phyloP scores from a whole-genome alignment of 345 rosid species.

The Citrus glauca region DNA sequence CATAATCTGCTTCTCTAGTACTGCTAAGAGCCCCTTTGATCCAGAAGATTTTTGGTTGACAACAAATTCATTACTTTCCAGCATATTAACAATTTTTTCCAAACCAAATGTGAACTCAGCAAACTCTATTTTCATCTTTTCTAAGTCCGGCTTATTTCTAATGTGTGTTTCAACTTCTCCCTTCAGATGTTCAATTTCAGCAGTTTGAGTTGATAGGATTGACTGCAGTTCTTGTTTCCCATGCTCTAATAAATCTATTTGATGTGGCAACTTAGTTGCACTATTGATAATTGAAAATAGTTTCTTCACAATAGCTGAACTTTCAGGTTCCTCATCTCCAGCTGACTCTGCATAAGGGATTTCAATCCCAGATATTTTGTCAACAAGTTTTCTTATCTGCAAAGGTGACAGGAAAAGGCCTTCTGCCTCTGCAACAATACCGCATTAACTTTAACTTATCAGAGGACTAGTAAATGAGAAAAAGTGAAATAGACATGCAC shows the following conservation, averaged over 20 bases:
- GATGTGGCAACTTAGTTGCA: slow-evolving; percentile 45
- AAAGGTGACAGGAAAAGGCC: slow-evolving; percentile 44
- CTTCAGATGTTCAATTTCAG: slow-evolving; percentile 58
- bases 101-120: slow-evolving; percentile 46
- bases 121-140: slow-evolving; percentile 48
- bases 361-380: slow-evolving; percentile 49
- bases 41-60: slow-evolving; percentile 38
- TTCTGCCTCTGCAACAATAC: slow-evolving; percentile 47
- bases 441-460: slow-evolving; percentile 7
- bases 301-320: slow-evolving; percentile 47
- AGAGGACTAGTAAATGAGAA: background rate
- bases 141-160: slow-evolving; percentile 34
- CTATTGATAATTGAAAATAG: slow-evolving; percentile 54
- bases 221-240: slow-evolving; percentile 57
- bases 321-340: slow-evolving; percentile 32
- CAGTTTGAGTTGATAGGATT: slow-evolving; percentile 41
- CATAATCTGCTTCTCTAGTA: slow-evolving; percentile 48
- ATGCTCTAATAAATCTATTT: slow-evolving; percentile 41
- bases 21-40: slow-evolving; percentile 38
- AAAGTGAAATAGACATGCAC: slow-evolving; percentile 3
- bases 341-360: slow-evolving; percentile 34
- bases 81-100: slow-evolving; percentile 42
- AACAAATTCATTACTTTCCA: slow-evolving; percentile 41
- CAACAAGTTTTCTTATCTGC: slow-evolving; percentile 47
- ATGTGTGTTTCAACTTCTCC: slow-evolving; percentile 36